Percentiles rank a stretch among this genome's conserved stretches.
Evolutionary conservation across 768 basidiomycete species (phyloP).

Genomic region (Pseudohyphozyma bogoriensis): DNA sequence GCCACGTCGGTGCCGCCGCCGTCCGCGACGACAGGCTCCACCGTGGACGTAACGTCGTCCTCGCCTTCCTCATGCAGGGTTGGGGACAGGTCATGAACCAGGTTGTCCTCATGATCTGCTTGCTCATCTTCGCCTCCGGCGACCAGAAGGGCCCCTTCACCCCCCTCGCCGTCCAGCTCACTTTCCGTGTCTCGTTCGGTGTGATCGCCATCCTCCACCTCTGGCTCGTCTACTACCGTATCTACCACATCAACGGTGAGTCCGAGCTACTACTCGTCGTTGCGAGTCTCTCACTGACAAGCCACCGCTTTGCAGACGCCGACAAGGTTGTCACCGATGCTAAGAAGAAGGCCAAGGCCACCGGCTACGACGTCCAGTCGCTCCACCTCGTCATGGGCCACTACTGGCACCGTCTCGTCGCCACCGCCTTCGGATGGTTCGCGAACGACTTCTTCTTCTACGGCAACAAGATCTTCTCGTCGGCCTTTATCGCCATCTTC

Average conservation of each 20-base stretch:
- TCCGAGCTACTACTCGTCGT: background rate
- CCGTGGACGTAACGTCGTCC: slow-evolving; percentile 40
- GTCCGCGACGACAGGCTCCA: slow-evolving; percentile 41
- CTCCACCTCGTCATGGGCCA: slow-evolving; percentile 38
- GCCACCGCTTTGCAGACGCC: slow-evolving; percentile 12
- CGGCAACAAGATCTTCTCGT: slow-evolving; percentile 42
- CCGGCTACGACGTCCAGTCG: slow-evolving; percentile 40
- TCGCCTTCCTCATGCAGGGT: slow-evolving; percentile 43
- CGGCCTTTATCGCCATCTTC: slow-evolving; percentile 41
- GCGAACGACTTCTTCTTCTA: slow-evolving; percentile 37
- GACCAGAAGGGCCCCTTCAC: slow-evolving; percentile 34
- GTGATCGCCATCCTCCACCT: slow-evolving; percentile 41
- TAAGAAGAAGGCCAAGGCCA: slow-evolving; percentile 39
- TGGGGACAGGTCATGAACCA: slow-evolving; percentile 32
- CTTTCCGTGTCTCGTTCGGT: slow-evolving; percentile 41
- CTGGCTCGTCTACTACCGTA: slow-evolving; percentile 43
- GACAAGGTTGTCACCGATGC: slow-evolving; percentile 34
- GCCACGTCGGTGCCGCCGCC: slow-evolving; percentile 28
- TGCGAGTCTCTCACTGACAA: background rate
- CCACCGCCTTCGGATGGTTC: slow-evolving; percentile 39
- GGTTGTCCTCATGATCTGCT: slow-evolving; percentile 38
- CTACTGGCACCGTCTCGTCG: slow-evolving; percentile 38
- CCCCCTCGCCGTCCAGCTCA: slow-evolving; percentile 38
- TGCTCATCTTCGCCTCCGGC: slow-evolving; percentile 39
- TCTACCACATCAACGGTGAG: slow-evolving; percentile 29